A percentile compares a stretch with the other conserved stretches of the same genome.
Evolutionary conservation across 768 basidiomycete genomes (phyloP).

Genomic region (Psilocybe tampanensis): DNA sequence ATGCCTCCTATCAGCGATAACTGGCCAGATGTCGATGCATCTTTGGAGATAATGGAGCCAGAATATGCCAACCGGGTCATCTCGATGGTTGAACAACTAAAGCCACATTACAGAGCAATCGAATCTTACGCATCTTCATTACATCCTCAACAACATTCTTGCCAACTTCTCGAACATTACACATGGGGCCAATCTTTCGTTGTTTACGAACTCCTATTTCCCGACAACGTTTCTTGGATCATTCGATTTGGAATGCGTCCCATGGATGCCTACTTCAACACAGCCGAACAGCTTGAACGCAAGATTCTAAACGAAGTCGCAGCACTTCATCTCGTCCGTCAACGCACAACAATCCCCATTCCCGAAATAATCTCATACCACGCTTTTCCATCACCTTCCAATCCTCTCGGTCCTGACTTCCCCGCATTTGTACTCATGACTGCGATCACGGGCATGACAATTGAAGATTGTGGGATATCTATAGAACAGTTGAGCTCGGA

Average conservation of each 20-base stretch:
- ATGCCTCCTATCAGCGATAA: constrained; percentile 39
- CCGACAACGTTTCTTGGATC: constrained; percentile 37
- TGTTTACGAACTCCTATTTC: constrained; percentile 40
- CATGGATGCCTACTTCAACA: constrained; percentile 44
- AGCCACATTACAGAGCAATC: constrained; percentile 31
- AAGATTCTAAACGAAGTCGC: constrained; percentile 47
- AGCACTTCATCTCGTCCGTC: constrained; percentile 40
- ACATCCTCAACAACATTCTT: constrained; percentile 32
- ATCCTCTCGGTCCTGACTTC: constrained; percentile 39
- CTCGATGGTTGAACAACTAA: constrained; percentile 37
- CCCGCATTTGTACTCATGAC: constrained; percentile 46
- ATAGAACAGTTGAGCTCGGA: constrained; percentile 32
- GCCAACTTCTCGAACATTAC: constrained; percentile 35
- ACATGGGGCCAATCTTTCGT: constrained; percentile 46
- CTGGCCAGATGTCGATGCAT: constrained; percentile 40
- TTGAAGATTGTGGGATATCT: constrained; percentile 42
- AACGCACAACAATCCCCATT: constrained; percentile 43
- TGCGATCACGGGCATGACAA: constrained; percentile 40
- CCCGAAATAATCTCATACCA: constrained; percentile 40
- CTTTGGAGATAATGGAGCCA: constrained; percentile 35
- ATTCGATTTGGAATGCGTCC: constrained; percentile 43
- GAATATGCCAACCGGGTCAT: constrained; percentile 36
- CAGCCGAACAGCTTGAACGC: constrained; percentile 42
- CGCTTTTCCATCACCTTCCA: constrained; percentile 32
- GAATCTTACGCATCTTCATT: constrained; percentile 36